Conservation (phyloP, 805 yeast genomes). For the Blastobotrys chiropterorum region DNA sequence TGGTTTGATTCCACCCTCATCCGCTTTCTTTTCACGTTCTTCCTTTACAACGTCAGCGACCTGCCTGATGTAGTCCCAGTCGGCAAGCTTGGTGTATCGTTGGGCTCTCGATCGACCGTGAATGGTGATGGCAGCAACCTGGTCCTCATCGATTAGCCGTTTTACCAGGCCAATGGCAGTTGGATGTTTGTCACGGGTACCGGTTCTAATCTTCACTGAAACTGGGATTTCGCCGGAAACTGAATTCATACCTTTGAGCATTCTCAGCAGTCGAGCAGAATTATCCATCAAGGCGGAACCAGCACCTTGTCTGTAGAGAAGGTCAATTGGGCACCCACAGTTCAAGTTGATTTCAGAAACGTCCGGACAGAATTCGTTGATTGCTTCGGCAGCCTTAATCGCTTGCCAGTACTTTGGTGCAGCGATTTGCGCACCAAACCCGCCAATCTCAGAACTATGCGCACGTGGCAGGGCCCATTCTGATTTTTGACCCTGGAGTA, state of each 20-base stretch:
- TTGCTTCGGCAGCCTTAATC: conserved; percentile 81
- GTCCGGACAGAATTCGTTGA: conserved; percentile 49
- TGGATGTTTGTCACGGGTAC: conserved; percentile 77
- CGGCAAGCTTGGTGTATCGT: conserved; percentile 83
- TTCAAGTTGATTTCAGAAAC: conserved; percentile 85
- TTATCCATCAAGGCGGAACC: conserved; percentile 91
- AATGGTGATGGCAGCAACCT: conserved; percentile 82
- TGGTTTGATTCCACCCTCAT: conserved; percentile 45
- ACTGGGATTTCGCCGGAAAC: conserved; percentile 87
- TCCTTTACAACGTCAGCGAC: conserved; percentile 65
- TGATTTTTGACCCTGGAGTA: conserved; percentile 82
- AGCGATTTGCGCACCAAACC: conserved; percentile 92
- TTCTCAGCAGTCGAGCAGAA: conserved; percentile 71
- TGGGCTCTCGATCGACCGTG: conserved; percentile 98
- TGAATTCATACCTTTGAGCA: conserved; percentile 82
- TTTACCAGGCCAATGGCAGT: conserved; percentile 75
- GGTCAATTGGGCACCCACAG: conserved; percentile 96
- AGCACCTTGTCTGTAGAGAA: conserved; percentile 89
- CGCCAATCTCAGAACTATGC: conserved; percentile 73
- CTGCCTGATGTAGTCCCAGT: conserved; percentile 82
- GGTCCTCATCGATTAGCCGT: conserved; percentile 68
- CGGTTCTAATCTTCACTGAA: conserved; percentile 88
- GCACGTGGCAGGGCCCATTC: conserved; percentile 98
- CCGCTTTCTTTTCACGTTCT: conserved; percentile 40
- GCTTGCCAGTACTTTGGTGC: conserved; percentile 91